Percentiles rank a stretch among this genome's conserved stretches.
Conservation (phyloP, 257 asterid genomes). For the Apocynum venetum region DNA sequence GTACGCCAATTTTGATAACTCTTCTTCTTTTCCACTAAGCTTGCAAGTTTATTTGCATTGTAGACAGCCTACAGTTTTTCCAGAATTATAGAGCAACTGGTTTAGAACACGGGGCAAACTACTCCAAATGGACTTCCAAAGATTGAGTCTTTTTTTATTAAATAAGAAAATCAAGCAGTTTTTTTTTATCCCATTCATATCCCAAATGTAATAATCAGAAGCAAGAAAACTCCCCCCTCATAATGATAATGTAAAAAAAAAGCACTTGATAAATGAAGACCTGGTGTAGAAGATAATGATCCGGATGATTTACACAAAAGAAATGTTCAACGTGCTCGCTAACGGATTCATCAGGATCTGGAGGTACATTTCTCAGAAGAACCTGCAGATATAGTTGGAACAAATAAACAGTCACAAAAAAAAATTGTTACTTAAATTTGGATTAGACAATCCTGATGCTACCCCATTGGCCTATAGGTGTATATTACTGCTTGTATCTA, state of each 20-base stretch:
- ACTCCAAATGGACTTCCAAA: background rate
- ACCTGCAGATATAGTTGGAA: conserved; percentile 45
- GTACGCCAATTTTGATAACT: conserved; percentile 61
- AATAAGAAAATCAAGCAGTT: background rate
- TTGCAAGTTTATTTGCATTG: conserved; percentile 62
- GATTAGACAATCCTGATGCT: background rate
- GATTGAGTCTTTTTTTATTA: background rate
- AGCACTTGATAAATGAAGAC: conserved; percentile 17
- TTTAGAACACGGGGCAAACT: background rate
- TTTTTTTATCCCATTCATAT: background rate
- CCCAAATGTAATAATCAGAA: background rate
- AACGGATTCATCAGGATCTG: conserved; percentile 88
- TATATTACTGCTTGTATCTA: background rate
- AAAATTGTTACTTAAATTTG: background rate
- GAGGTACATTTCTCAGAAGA: conserved; percentile 92
- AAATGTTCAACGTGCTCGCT: conserved; percentile 91
- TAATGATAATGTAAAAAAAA: background rate
- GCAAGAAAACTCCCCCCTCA: background rate
- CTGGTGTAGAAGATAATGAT: conserved; percentile 80
- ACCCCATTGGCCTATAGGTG: background rate
- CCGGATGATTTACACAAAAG: conserved; percentile 88
- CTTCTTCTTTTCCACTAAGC: conserved; percentile 59
- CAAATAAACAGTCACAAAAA: conserved; percentile 2
- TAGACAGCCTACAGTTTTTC: conserved; percentile 52
- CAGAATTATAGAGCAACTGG: conserved; percentile 4